A percentile compares a stretch with the other conserved stretches of the same genome.
Evolutionary conservation across 164 flowering plant species (phyloP).

Genomic region (Vitis labrusca): DNA sequence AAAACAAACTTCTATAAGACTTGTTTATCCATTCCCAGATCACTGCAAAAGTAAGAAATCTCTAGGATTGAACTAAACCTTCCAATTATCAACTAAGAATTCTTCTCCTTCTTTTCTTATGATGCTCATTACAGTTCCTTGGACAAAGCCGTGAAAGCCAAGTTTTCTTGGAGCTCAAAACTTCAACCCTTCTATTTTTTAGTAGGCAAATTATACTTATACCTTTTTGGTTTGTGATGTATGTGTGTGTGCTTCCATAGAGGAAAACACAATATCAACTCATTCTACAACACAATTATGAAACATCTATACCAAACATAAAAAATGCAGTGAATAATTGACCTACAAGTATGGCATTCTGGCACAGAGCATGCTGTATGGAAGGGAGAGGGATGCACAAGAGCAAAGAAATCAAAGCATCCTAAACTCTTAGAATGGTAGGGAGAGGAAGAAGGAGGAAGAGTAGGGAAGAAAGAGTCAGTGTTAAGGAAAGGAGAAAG

Average conservation of each 20-base stretch:
- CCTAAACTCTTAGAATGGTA: slow-evolving; percentile 33
- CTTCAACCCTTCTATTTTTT: no score
- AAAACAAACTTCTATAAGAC: neutral
- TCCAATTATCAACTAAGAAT: no score
- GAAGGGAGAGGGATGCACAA: slow-evolving; percentile 26
- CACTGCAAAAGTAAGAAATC: neutral
- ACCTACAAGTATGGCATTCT: slow-evolving; percentile 3
- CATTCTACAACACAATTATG: neutral
- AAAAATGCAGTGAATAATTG: neutral
- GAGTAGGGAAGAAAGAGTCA: slow-evolving; percentile 69
- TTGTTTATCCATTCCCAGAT: no score
- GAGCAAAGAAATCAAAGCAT: slow-evolving; percentile 27
- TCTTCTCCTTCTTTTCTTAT: neutral
- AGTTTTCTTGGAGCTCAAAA: neutral
- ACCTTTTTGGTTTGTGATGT: no score
- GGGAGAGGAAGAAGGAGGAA: slow-evolving; percentile 44
- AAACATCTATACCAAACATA: neutral
- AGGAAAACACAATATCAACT: no score
- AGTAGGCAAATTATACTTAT: no score
- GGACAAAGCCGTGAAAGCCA: neutral
- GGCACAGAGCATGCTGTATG: slow-evolving; percentile 16
- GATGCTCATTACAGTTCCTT: neutral
- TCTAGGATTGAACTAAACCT: no score
- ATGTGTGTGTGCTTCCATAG: no score
- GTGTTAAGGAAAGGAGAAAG: slow-evolving; percentile 83